These are phyloP conservation scores for Fusarium temperatum DNA, from an alignment of 2,329 filamentous ascomycete genomes.

Conservation along the genomic window DNA sequence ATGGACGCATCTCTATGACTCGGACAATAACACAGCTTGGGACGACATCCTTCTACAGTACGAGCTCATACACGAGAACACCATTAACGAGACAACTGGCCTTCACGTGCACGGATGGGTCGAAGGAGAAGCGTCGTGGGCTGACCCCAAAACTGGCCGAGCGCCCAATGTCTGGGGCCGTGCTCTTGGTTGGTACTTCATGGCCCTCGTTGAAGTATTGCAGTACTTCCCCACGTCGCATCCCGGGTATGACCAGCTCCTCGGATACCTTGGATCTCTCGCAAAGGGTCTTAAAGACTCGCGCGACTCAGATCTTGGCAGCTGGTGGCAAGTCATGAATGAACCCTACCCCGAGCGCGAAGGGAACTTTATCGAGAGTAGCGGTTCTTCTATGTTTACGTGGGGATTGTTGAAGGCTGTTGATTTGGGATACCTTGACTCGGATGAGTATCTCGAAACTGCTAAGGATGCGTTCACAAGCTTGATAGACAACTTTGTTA, in stretches of 20 bases:
- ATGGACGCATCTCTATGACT: constrained; percentile 49
- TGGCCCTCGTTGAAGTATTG: constrained; percentile 58
- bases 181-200: constrained; percentile 61
- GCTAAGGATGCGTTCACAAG: constrained; percentile 33
- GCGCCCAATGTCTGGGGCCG: constrained; percentile 61
- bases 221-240: constrained; percentile 52
- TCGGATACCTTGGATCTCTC: constrained; percentile 50
- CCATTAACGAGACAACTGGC: constrained; percentile 48
- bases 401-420: constrained; percentile 58
- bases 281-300: constrained; percentile 51
- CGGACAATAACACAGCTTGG: constrained; percentile 49
- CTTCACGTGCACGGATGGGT: constrained; percentile 64
- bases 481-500: constrained; percentile 54
- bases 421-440: constrained; percentile 27
- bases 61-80: constrained; percentile 54
- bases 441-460: constrained; percentile 1
- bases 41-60: constrained; percentile 56
- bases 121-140: constrained; percentile 57
- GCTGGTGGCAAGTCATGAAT: constrained; percentile 68
- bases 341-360: constrained; percentile 53
- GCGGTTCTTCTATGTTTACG: constrained; percentile 65
- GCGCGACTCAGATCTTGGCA: constrained; percentile 53
- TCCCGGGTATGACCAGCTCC: constrained; percentile 45
- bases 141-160: constrained; percentile 56
- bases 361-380: constrained; percentile 68